Evolutionary conservation across 106 monocot species (phyloP), one percentile per base, ranked within the genome.

Genomic region (Ottelia alismoides): DNA sequence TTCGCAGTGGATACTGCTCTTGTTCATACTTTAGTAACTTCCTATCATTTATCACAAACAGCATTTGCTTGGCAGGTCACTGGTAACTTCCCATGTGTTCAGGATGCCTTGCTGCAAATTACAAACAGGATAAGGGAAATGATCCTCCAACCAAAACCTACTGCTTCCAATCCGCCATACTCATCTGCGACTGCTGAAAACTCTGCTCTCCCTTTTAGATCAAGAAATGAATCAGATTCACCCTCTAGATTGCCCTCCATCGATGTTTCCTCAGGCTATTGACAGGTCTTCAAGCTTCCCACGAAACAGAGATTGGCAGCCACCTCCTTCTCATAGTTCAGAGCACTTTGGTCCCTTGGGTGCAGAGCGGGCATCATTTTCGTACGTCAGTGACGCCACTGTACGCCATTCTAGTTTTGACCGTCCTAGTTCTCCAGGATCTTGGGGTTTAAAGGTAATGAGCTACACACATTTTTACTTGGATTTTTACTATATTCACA

Each of bases 101-200:
- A 78, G 48, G 84, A 90, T 68, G 90, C 84, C 51, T 65, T 90
- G 60, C 40, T 81, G 69, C 77, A 73, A 11, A 80, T 84, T 28
- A 81, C 90, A 40, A 35, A 72, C 59, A 83, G 80, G 72, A 90
- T 90, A 30, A 55, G 90, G 19, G 90, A 90, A 53, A 65, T 66
- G 22, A 67, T 84, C 28, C 67, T 90, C 27, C 83, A 57, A 0
- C 18, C 54, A n/a, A 76, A 66, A 35, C 62, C 61, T n/a, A n/a
- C n/a, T n/a, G 20, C 64, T 54, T 62, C 30, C 70, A 57, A 69
- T 49, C 44, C 46, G 27, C 74, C 47, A 0, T 74, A 70, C 48
- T 31, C 59, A 28, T 49, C 69, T 62, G 31, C 28, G n/a, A 18
- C 27, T 19, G 29, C 56, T 52, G 78, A 76, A 1, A 52, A 57